phyloP scores from a whole-genome alignment of 1,139 yeast species.

The Geotrichum phurueaensis region DNA sequence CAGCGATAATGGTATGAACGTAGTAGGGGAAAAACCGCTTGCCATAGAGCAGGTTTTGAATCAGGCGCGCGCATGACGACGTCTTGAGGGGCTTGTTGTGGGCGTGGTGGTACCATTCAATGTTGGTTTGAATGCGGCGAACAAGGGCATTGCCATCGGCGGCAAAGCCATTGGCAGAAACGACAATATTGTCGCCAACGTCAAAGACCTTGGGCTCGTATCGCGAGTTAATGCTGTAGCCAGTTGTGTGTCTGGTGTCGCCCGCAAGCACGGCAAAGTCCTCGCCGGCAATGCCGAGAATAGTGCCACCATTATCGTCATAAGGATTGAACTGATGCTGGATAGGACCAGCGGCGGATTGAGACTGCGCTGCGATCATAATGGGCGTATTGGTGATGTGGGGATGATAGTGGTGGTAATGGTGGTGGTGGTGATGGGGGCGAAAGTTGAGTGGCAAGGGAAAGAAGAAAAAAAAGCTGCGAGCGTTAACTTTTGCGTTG shows the following conservation, averaged over 20 bases:
- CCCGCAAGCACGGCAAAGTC: slow-evolving; percentile 97
- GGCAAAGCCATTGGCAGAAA: slow-evolving; percentile 93
- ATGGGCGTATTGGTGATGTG: neutral
- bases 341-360: slow-evolving; percentile 47
- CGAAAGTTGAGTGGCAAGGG: slow-evolving; percentile 2
- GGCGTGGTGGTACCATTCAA: slow-evolving; percentile 92
- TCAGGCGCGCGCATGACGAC: slow-evolving; percentile 78
- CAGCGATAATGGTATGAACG: slow-evolving; percentile 90
- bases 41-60: slow-evolving; percentile 85
- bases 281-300: slow-evolving; percentile 94
- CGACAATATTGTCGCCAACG: slow-evolving; percentile 80
- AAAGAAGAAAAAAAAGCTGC: neutral
- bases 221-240: slow-evolving; percentile 88
- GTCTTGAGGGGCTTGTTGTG: slow-evolving; percentile 68
- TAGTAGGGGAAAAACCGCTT: slow-evolving; percentile 96
- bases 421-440: slow-evolving; percentile 4
- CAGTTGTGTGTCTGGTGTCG: slow-evolving; percentile 93
- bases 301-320: slow-evolving; percentile 96
- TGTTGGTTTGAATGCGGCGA: slow-evolving; percentile 64
- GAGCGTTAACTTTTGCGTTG: neutral
- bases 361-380: slow-evolving; percentile 20
- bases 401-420: neutral
- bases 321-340: slow-evolving; percentile 95
- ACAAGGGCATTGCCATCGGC: slow-evolving; percentile 90
- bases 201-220: slow-evolving; percentile 86